Base-by-base conservation (phyloP, 2,329 filamentous ascomycete genomes). In the Pseudogymnoascus sp. region DNA sequence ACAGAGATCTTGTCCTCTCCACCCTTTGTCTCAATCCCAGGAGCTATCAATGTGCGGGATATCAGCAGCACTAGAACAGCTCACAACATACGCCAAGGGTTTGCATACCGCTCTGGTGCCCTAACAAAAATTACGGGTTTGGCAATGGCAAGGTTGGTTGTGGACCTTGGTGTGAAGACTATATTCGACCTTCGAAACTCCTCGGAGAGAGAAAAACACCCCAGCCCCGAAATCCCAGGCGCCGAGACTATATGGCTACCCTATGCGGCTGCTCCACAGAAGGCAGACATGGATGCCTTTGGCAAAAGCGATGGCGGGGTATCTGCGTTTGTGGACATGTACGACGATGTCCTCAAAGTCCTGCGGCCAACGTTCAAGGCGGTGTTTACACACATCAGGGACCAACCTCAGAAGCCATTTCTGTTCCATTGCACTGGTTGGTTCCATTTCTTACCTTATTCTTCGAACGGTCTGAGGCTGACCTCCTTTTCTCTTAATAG, bases 371-470 rank as follows among this genome's bases (percentile, higher is more conserved):
- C 73, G 19, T 77, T 81, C 67, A 74, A 70, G 40, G 75, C 74
- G 6, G 73, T 84, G 5, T 73, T 84, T 26, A 75, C 80, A 68
- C 78, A 79, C 64, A 73, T 83, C 8, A 73, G 79, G 60, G 80
- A 83, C 65, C 72, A 74, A 10, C 76, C 77, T 6, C 64, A 69
- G 0, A 76, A 81, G 68, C 47, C 26, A 75, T 77, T 14, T 76
- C 82, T 64, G 65, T 84, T 84, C 42, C 82, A 85, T 69, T 85
- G 82, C 69, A 82, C 79, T 7, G 81, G 81, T 82, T 67, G 67
- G 76, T 72, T n/a, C 14, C 10, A 21, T 61, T 61, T 31, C 26
- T 62, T 14, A 11, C 35, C 33, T 24, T 16, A 56, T 21, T 7
- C 33, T 10, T 31, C 8, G 19, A 38, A 13, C 8, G 13, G 16